These are phyloP conservation scores for Bocquillonia castaneifolia DNA, from an alignment of 441 rosid genomes.

Conservation along the genomic window DNA sequence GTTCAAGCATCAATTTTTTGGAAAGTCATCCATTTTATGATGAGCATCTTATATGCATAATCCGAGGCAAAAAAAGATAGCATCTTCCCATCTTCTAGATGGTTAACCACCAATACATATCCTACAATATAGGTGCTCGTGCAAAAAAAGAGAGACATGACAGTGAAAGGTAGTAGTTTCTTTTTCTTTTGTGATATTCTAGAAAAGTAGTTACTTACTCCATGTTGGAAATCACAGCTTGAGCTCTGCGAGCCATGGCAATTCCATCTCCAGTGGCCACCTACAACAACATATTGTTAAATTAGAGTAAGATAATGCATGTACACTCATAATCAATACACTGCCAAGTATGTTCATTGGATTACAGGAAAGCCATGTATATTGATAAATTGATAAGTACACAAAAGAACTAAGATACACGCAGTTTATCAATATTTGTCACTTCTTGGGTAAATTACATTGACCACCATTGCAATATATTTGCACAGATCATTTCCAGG, in stretches of 20 bases:
- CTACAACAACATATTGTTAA: constrained; percentile 33
- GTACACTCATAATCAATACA: neutral
- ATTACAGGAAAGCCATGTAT: neutral
- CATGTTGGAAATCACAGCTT: constrained; percentile 95
- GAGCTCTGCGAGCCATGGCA: constrained; percentile 95
- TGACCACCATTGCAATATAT: neutral
- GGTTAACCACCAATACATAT: neutral
- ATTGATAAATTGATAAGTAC: neutral
- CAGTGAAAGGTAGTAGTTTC: neutral
- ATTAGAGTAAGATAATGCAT: neutral
- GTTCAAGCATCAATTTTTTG: neutral
- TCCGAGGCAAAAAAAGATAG: neutral
- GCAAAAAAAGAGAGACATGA: neutral
- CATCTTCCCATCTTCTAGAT: neutral
- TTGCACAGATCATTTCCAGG: neutral
- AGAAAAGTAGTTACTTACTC: constrained; percentile 55
- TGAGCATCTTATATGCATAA: neutral
- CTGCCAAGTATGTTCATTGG: neutral
- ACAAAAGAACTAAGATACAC: neutral
- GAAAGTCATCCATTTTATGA: neutral
- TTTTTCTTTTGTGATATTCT: neutral
- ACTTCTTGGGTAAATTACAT: neutral
- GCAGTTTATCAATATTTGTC: neutral
- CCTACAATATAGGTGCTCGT: neutral
- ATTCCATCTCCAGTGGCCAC: constrained; percentile 98